A percentile compares a stretch with the other conserved stretches of the same genome.
Conservation (phyloP, 495 filamentous ascomycete genomes). For the Neurospora sp. region DNA sequence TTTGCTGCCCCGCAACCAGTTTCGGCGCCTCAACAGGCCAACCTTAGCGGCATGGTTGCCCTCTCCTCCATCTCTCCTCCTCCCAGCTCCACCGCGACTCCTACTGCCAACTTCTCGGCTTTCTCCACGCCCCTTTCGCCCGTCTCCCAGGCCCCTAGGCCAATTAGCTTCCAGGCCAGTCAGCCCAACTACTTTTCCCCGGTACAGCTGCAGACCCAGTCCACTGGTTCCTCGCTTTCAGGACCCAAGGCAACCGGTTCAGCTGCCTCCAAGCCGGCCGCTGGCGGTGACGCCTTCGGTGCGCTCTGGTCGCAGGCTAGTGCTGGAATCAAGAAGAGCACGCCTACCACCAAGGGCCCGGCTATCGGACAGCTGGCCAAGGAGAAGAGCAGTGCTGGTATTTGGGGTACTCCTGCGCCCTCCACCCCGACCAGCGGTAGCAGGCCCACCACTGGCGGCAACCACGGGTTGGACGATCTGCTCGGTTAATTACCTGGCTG, state of each 20-base stretch:
- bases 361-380: constrained; percentile 89
- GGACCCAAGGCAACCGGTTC: constrained; percentile 8
- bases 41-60: constrained; percentile 67
- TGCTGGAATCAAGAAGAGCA: constrained; percentile 67
- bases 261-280: constrained; percentile 41
- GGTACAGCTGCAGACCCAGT: constrained; percentile 37
- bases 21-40: constrained; percentile 66
- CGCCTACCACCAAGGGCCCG: constrained; percentile 48
- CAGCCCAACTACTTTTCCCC: constrained; percentile 94
- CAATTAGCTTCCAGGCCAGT: constrained; percentile 62
- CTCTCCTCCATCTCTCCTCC: constrained; percentile 74
- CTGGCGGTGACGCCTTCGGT: constrained; percentile 74
- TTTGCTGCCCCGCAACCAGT: constrained; percentile 77
- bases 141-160: constrained; percentile 41
- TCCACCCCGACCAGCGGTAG: constrained; percentile 3
- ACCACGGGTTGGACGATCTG: constrained; percentile 34
- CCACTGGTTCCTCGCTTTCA: constrained; percentile 16
- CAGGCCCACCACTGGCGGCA: constrained; percentile 16
- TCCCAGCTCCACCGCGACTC: constrained; percentile 44
- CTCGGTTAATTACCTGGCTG: constrained; percentile 24
- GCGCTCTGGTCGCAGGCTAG: constrained; percentile 74
- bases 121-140: constrained; percentile 40
- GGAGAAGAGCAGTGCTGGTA: constrained; percentile 85
- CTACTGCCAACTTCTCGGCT: constrained; percentile 43
- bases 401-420: constrained; percentile 57